A percentile compares a stretch with the other conserved stretches of the same genome.
phyloP scores from a whole-genome alignment of 495 filamentous ascomycete species.

The Elaphomyces granulatus region DNA sequence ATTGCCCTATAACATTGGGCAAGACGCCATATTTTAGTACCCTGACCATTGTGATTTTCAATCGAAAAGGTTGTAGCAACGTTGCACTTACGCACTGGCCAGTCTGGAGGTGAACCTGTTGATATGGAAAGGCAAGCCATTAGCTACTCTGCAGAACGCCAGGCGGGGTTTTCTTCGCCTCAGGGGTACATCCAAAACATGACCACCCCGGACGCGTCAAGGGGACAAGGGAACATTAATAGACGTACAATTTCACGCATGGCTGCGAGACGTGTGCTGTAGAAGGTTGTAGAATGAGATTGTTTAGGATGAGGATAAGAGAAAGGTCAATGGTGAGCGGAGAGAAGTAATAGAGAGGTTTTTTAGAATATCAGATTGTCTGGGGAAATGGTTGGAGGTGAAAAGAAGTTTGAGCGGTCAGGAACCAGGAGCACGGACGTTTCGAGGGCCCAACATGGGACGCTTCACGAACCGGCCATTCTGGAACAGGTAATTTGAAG shows the following conservation, averaged over 20 bases:
- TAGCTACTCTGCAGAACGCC: conserved; percentile 12
- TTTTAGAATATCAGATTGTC: conserved; percentile 1
- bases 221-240: conserved; percentile 14
- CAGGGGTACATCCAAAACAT: conserved; percentile 19
- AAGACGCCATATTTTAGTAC: background rate
- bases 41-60: background rate
- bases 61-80: conserved; percentile 4
- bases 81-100: conserved; percentile 77
- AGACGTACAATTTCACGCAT: conserved; percentile 92
- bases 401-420: conserved; percentile 15
- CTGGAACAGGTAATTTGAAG: no score
- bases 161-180: conserved; percentile 32
- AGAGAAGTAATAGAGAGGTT: no score
- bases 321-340: no score
- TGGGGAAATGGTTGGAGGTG: background rate
- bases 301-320: conserved; percentile 11
- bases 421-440: conserved; percentile 3
- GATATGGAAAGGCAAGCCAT: conserved; percentile 24
- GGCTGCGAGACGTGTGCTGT: conserved; percentile 28
- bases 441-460: no score
- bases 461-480: no score
- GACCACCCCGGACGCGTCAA: conserved; percentile 23
- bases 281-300: conserved; percentile 14
- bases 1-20: conserved; percentile 66
- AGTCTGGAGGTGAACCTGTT: conserved; percentile 93